Evolutionary conservation across 2,329 filamentous ascomycete genomes (phyloP).

Genomic region (Thelonectria blattea): DNA sequence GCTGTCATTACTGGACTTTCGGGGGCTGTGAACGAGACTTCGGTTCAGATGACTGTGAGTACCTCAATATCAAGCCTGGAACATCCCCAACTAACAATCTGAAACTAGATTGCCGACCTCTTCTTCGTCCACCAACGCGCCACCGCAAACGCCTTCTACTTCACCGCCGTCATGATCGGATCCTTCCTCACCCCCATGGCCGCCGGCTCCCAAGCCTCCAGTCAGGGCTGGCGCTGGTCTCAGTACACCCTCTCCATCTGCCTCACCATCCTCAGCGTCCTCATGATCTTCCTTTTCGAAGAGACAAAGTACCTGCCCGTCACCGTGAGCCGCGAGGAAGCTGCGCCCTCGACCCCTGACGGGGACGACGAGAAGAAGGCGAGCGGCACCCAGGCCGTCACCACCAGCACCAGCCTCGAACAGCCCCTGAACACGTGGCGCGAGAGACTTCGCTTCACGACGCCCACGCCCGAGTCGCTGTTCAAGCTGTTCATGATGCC

Average conservation of each 20-base stretch:
- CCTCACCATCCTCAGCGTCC: conserved; percentile 30
- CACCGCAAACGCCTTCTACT: conserved; percentile 42
- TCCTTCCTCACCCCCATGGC: conserved; percentile 41
- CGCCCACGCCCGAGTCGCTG: conserved; percentile 28
- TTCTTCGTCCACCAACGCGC: conserved; percentile 44
- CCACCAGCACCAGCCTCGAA: background rate
- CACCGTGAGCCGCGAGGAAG: conserved; percentile 6
- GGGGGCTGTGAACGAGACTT: conserved; percentile 48
- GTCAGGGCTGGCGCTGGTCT: conserved; percentile 36
- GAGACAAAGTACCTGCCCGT: conserved; percentile 41
- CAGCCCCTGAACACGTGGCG: conserved; percentile 30
- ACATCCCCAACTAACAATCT: background rate
- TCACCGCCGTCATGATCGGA: conserved; percentile 41
- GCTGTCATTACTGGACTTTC: conserved; percentile 42
- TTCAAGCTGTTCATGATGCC: conserved; percentile 29
- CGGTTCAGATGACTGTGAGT: conserved; percentile 46
- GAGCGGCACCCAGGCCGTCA: background rate
- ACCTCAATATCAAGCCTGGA: background rate
- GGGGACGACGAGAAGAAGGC: conserved; percentile 1
- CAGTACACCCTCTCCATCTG: conserved; percentile 35
- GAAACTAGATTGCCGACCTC: conserved; percentile 39
- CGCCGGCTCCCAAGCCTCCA: conserved; percentile 33
- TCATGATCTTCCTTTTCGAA: conserved; percentile 36
- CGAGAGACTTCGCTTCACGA: conserved; percentile 28
- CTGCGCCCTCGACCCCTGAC: background rate